Evolutionary conservation across 441 rosid species (phyloP), one percentile per base, ranked within the genome.

Genomic region (Populus tomentosa): DNA sequence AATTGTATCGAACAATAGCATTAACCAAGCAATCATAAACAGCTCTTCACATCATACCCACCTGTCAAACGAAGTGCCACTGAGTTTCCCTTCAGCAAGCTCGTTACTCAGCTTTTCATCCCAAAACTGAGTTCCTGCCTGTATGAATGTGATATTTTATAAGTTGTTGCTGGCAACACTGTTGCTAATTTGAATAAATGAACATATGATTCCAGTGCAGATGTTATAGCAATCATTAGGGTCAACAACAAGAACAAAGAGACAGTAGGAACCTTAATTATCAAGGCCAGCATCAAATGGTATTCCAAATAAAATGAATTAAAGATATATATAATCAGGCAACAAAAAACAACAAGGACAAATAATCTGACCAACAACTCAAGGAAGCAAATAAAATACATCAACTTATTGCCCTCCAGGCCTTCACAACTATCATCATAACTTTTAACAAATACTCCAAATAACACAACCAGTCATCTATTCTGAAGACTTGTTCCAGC

Each of bases 111-210:
- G 84, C 81, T 90, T 92, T 74, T 89, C 94, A 88, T 95, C 98
- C 99, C 99, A 90, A 85, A 95, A 95, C 76, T 91, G 98, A 63
- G 97, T 95, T 86, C 98, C 98, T 69, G 97, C 98, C 98, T 94
- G 56, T 46, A 13, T 46, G 56, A 14, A 46, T 13, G 56, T 46
- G 56, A 14, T 13, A 46, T 46, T 46, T 46, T 46, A 46, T 14
- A 14, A 46, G 20, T 46, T 14, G 56, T 46, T 14, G 56, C 56
- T 14, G 20, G 56, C 56, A 46, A 46, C 18, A 5, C 20, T 40
- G 20, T 46, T 46, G 56, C 56, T 46, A 14, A 46, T 46, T 46
- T 46, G 56, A 46, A 46, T 46, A 46, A 46, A 46, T 13, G 20
- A 46, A 1, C 56, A 32, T 67, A 61, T 38, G 74, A 24, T 23